Conservation (phyloP, 257 asterid genomes). For the Paulownia fortunei region DNA sequence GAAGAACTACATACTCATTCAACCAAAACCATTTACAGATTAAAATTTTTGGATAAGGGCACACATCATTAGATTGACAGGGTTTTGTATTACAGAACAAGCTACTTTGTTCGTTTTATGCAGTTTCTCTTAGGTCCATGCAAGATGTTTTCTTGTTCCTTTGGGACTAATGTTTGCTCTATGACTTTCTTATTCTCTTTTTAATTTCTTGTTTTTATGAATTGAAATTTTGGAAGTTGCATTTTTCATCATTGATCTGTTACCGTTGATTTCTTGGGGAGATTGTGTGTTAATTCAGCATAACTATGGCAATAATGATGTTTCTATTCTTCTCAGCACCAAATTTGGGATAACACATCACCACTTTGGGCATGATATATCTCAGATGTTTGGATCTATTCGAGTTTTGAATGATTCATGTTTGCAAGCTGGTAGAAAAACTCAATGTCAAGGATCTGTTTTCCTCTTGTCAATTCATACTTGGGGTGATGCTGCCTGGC, state of each 20-base stretch:
- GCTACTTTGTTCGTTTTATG: no score
- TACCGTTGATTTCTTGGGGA: background rate
- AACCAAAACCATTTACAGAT: background rate
- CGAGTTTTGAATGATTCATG: background rate
- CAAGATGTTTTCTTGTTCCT: background rate
- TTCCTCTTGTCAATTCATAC: background rate
- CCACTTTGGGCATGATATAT: background rate
- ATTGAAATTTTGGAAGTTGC: no score
- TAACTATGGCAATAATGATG: background rate
- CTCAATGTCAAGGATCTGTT: background rate
- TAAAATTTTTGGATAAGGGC: background rate
- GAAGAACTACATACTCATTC: background rate
- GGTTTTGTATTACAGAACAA: no score
- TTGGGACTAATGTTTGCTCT: no score
- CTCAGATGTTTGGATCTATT: background rate
- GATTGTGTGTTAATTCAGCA: background rate
- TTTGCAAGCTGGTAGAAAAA: background rate
- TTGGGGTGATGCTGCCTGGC: background rate
- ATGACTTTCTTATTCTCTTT: background rate
- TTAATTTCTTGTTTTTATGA: no score
- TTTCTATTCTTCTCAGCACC: background rate
- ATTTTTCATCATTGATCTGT: conserved; percentile 1
- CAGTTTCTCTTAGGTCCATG: background rate
- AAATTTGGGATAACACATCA: background rate
- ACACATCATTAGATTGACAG: background rate